These are phyloP conservation scores for Neurospora tetraspora DNA, from an alignment of 495 filamentous ascomycete genomes.

Conservation along the genomic window DNA sequence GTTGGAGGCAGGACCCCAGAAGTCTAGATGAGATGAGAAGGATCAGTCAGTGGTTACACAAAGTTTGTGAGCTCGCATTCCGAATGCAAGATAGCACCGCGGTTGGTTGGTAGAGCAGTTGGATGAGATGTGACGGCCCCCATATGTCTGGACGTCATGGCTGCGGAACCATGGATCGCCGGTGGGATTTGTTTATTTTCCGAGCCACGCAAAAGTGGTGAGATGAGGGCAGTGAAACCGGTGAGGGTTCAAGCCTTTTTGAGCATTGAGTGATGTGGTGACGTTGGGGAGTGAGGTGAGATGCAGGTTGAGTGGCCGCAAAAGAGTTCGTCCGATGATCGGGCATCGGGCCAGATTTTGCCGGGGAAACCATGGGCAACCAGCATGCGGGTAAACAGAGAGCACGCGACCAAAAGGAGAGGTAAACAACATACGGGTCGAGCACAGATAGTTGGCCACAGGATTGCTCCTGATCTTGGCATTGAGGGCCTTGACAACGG, in stretches of 20 bases:
- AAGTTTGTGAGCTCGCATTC: neutral
- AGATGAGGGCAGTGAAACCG: neutral
- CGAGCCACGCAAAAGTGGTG: neutral
- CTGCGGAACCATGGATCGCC: neutral
- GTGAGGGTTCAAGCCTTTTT: neutral
- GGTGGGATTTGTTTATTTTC: neutral
- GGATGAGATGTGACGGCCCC: neutral
- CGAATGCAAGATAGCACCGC: neutral
- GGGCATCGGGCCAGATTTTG: neutral
- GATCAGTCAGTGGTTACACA: neutral
- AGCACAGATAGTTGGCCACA: slow-evolving; percentile 79
- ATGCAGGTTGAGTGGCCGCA: neutral
- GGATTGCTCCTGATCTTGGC: slow-evolving; percentile 88
- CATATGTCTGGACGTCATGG: no score
- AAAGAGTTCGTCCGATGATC: neutral
- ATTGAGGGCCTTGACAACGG: slow-evolving; percentile 79
- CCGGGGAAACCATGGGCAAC: neutral
- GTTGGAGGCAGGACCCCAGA: slow-evolving; percentile 93
- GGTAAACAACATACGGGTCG: slow-evolving; percentile 65
- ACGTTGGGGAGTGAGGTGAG: neutral
- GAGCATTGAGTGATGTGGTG: neutral
- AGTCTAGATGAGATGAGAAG: slow-evolving; percentile 49
- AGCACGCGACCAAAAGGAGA: neutral
- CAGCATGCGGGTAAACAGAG: neutral
- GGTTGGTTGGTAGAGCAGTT: neutral